Evolutionary conservation across 2,329 filamentous ascomycete species (phyloP).

Genomic region (Neopestalotiopsis sp.): DNA sequence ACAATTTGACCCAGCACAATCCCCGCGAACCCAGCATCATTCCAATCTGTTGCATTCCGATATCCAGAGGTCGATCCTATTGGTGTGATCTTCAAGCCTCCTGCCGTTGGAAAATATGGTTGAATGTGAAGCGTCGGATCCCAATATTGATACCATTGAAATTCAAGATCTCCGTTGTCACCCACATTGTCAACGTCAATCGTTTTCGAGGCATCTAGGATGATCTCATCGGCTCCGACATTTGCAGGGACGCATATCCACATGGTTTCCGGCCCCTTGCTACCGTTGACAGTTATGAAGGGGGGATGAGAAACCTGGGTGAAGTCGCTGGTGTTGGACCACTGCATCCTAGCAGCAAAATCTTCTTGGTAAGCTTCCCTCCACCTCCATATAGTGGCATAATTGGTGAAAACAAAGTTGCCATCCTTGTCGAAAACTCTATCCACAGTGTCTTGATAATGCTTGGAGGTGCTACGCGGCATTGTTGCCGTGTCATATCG

Average conservation of each 20-base stretch:
- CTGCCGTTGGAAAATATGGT: neutral
- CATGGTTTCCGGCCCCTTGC: neutral
- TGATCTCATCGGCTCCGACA: neutral
- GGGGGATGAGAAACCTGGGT: slow-evolving; percentile 18
- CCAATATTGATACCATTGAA: slow-evolving; percentile 13
- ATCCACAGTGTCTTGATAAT: slow-evolving; percentile 10
- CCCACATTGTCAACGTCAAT: neutral
- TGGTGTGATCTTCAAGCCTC: neutral
- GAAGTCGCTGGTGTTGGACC: slow-evolving; percentile 30
- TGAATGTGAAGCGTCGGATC: slow-evolving; percentile 1
- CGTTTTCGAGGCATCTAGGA: neutral
- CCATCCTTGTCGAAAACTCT: neutral
- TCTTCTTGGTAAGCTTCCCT: slow-evolving; percentile 37
- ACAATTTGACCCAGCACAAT: neutral
- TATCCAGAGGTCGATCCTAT: neutral
- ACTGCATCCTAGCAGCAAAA: slow-evolving; percentile 39
- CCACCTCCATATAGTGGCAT: slow-evolving; percentile 41
- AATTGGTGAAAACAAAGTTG: neutral
- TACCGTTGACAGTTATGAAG: neutral
- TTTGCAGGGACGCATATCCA: neutral
- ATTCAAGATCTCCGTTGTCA: neutral
- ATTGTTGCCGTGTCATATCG: slow-evolving; percentile 34
- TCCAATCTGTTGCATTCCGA: neutral
- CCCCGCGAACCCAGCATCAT: neutral
- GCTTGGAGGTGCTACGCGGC: neutral